Evolutionary conservation across 2,329 filamentous ascomycete genomes (phyloP).

Genomic region (Microcyclosporella mali): DNA sequence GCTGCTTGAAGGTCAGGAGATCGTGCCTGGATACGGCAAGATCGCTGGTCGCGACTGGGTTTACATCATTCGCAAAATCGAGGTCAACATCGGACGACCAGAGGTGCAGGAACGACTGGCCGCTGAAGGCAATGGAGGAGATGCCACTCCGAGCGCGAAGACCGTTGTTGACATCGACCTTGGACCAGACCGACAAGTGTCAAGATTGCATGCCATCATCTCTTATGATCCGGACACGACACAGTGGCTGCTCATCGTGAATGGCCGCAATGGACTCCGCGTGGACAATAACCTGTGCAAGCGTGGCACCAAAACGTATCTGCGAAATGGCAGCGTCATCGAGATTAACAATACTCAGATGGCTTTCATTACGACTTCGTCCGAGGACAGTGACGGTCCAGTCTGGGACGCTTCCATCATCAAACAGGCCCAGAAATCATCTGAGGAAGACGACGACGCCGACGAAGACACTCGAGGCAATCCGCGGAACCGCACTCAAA

Average conservation of each 20-base stretch:
- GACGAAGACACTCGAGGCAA: slow-evolving; percentile 26
- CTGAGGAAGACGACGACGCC: slow-evolving; percentile 37
- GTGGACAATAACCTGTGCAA: slow-evolving; percentile 69
- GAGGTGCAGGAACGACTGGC: slow-evolving; percentile 29
- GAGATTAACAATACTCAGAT: slow-evolving; percentile 92
- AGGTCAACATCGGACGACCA: slow-evolving; percentile 68
- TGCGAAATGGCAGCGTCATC: slow-evolving; percentile 83
- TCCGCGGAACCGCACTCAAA: slow-evolving; percentile 1
- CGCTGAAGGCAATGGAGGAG: slow-evolving; percentile 17
- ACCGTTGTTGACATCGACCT: slow-evolving; percentile 76
- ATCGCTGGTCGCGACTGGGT: slow-evolving; percentile 78
- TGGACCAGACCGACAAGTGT: slow-evolving; percentile 47
- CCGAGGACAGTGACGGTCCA: slow-evolving; percentile 64
- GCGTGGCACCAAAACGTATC: slow-evolving; percentile 56
- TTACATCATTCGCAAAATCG: slow-evolving; percentile 71
- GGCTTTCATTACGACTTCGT: slow-evolving; percentile 93
- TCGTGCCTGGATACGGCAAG: slow-evolving; percentile 66
- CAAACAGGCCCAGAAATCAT: slow-evolving; percentile 35
- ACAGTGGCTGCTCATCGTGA: slow-evolving; percentile 78
- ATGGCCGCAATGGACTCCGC: slow-evolving; percentile 85
- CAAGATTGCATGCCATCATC: slow-evolving; percentile 46
- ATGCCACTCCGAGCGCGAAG: slow-evolving; percentile 30
- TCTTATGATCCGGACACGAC: slow-evolving; percentile 40
- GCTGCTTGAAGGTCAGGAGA: slow-evolving; percentile 41
- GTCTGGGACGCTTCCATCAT: slow-evolving; percentile 44